phyloP scores from a whole-genome alignment of 805 yeast species.

The Myxozyma vanderwaltii region DNA sequence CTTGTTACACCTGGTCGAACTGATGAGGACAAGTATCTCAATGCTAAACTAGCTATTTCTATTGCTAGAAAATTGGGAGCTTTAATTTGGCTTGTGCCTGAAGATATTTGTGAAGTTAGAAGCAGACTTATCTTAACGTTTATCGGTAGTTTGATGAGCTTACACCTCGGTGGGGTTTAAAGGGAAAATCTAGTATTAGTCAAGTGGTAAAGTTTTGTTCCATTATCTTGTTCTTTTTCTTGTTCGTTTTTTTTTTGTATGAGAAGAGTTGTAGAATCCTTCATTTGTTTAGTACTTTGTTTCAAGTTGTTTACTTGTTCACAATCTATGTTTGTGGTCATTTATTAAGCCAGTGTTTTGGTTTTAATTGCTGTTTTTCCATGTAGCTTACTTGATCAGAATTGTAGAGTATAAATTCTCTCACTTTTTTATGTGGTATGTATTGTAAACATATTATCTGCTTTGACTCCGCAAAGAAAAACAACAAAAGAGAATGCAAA shows the following conservation, averaged over 20 bases:
- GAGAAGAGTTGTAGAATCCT: too few relatives aligned
- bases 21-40: conserved; percentile 86
- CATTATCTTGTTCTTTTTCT: too few relatives aligned
- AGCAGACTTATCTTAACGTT: conserved; percentile 90
- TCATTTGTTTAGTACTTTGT: too few relatives aligned
- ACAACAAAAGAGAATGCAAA: neutral
- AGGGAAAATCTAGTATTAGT: too few relatives aligned
- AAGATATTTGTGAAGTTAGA: conserved; percentile 95
- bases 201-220: too few relatives aligned
- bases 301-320: neutral
- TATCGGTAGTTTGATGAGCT: conserved; percentile 91
- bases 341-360: too few relatives aligned
- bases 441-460: neutral
- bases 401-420: neutral
- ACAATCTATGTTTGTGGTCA: neutral
- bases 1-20: conserved; percentile 77
- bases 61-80: conserved; percentile 98
- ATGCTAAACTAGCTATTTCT: conserved; percentile 91
- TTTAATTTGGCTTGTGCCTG: conserved; percentile 99
- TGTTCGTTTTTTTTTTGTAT: too few relatives aligned
- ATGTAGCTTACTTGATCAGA: neutral
- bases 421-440: neutral
- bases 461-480: neutral
- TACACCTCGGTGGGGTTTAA: conserved; percentile 38
- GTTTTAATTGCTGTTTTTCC: neutral